phyloP scores from a whole-genome alignment of 495 filamentous ascomycete genomes.

The Tirmania nivea region DNA sequence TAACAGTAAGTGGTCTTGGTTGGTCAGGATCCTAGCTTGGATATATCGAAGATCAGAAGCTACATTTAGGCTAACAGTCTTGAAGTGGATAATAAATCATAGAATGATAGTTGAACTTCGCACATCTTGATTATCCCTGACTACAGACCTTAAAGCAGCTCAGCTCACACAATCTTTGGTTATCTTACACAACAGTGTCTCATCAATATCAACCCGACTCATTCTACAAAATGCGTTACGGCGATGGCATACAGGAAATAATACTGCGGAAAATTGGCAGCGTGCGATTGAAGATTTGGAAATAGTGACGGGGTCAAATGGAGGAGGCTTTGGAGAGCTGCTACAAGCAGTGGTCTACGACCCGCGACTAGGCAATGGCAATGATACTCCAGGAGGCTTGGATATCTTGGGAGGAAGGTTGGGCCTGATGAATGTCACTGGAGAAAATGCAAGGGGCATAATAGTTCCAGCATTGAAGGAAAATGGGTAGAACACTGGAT shows the following conservation, averaged over 20 bases:
- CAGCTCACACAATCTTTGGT: slow-evolving; percentile 34
- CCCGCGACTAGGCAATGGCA: slow-evolving; percentile 23
- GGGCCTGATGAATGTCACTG: slow-evolving; percentile 34
- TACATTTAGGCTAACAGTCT: neutral
- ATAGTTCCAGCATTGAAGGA: slow-evolving; percentile 25
- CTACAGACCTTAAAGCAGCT: slow-evolving; percentile 65
- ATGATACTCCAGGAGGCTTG: slow-evolving; percentile 6
- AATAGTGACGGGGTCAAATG: slow-evolving; percentile 26
- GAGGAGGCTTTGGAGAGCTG: slow-evolving; percentile 21
- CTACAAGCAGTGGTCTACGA: slow-evolving; percentile 33
- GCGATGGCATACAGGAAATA: slow-evolving; percentile 32
- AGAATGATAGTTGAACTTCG: slow-evolving; percentile 34
- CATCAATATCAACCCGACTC: slow-evolving; percentile 33
- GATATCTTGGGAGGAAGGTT: slow-evolving; percentile 8
- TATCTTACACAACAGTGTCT: slow-evolving; percentile 34
- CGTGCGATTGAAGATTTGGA: slow-evolving; percentile 29
- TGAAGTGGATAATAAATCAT: slow-evolving; percentile 37
- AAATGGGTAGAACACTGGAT: slow-evolving; percentile 24
- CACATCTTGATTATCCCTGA: slow-evolving; percentile 34
- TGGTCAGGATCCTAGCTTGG: neutral
- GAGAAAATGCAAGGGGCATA: slow-evolving; percentile 22
- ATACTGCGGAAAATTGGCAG: slow-evolving; percentile 31
- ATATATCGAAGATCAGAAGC: neutral
- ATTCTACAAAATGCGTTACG: slow-evolving; percentile 33
- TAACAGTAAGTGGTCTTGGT: slow-evolving; percentile 30